Evolutionary conservation across 306 rosid species (phyloP), one percentile per base, ranked within the genome.

Genomic region (Rosa lucieae): DNA sequence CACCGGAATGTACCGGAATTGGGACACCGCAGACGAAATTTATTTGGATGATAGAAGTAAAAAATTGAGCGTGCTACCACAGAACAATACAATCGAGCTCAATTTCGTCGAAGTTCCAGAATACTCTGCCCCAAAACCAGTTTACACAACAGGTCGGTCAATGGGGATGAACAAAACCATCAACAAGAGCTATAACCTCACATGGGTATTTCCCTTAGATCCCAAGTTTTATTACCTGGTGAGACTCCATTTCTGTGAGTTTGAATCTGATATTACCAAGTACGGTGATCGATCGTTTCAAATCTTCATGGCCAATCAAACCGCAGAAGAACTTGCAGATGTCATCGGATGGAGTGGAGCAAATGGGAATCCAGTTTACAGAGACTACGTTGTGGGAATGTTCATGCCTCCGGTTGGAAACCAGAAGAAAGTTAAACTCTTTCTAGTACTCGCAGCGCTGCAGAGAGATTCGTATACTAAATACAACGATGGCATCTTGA

Each of bases 1-100:
- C 67, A 81, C 90, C 3, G 86, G 86, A 5, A 61, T 87, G 80
- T 84, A 58, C 70, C 84, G 88, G 6, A 47, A 0, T 0, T 84
- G 90, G 88, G 12, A 29, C 0, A 0, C 55, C 9, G 4, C 13
- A 63, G 37, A 12, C 5, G 0, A 12, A 0, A 0, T 0, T 0
- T n/a, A 8, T 4, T 42, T 74, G 37, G 78, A 74, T 2, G 0
- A 14, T 3, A 0, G 1, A 2, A 58, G 68, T 8, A 3, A 0
- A 0, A 3, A 42, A 0, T 8, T 0, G 0, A 55, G 84, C 51
- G 12, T 3, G 1, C 2, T 0, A 0, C 23, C 23, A 0, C 3
- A 0, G 0, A 55, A 43, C 46, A 3, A 0, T 0, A 3, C 26
- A 0, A 5, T 32, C 1, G 4, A 26, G 14, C 73, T 67, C 63